Evolutionary conservation across 2,329 filamentous ascomycete species (phyloP).

Genomic region (Cladobotryum protrusum): DNA sequence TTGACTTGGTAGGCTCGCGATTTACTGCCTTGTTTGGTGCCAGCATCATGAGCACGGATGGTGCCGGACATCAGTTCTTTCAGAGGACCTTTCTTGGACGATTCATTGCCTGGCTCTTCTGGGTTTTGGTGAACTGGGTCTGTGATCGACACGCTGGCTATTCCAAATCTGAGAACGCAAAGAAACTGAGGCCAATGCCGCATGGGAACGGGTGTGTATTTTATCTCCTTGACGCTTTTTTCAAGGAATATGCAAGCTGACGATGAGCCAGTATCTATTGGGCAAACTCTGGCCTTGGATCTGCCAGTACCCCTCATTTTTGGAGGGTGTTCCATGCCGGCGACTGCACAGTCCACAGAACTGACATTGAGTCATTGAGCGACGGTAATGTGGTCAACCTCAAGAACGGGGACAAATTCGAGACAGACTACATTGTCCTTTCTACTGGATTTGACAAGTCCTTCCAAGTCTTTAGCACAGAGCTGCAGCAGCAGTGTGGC

Average conservation of each 20-base stretch:
- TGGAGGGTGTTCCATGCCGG: conserved; percentile 26
- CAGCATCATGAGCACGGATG: conserved; percentile 25
- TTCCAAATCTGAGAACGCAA: conserved; percentile 14
- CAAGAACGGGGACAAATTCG: conserved; percentile 11
- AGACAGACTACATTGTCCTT: conserved; percentile 18
- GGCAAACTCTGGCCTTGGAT: conserved; percentile 25
- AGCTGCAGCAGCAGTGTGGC: conserved; percentile 15
- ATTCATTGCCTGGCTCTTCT: conserved; percentile 12
- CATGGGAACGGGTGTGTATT: conserved; percentile 13
- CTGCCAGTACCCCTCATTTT: conserved; percentile 26
- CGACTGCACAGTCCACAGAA: conserved; percentile 20
- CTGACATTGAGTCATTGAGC: conserved; percentile 16
- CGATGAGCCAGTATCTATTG: conserved; percentile 21
- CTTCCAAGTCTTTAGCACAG: conserved; percentile 15
- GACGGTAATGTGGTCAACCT: conserved; percentile 15
- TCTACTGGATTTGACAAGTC: conserved; percentile 21
- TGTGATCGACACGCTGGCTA: conserved; percentile 22
- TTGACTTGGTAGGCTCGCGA: conserved; percentile 22
- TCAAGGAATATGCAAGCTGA: too few species aligned
- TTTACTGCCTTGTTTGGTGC: conserved; percentile 20
- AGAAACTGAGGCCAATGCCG: conserved; percentile 16
- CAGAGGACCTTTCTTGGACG: conserved; percentile 19
- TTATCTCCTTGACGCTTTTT: too few species aligned
- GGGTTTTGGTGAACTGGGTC: conserved; percentile 15
- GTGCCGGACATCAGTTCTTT: conserved; percentile 20